A percentile compares a stretch with the other conserved stretches of the same genome.
phyloP scores from a whole-genome alignment of 2,329 filamentous ascomycete species.

The Ascomycota sp. region DNA sequence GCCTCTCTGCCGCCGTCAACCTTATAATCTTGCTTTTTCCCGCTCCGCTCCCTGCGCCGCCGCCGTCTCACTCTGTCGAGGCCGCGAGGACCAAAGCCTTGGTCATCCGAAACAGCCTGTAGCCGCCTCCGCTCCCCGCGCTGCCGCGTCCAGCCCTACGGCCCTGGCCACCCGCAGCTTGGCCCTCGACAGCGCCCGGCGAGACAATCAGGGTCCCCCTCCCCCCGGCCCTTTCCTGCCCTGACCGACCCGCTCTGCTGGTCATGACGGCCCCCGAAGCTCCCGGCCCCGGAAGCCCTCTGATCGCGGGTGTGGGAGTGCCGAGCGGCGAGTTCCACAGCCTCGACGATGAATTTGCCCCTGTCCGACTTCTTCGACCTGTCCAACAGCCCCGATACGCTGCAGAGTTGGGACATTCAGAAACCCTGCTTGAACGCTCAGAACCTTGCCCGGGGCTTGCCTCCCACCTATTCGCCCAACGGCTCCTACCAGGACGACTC shows the following conservation, averaged over 20 bases:
- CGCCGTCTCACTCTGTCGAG: no score
- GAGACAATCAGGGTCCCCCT: constrained; percentile 2
- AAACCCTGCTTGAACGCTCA: constrained; percentile 14
- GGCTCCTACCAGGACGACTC: constrained; percentile 27
- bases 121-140: no score
- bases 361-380: constrained; percentile 16
- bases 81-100: no score
- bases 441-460: constrained; percentile 16
- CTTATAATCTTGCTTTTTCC: no score
- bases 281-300: constrained; percentile 15
- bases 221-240: no score
- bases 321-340: constrained; percentile 17
- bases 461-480: constrained; percentile 20
- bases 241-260: no score
- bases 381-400: constrained; percentile 16
- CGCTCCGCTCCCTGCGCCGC: no score
- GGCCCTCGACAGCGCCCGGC: neutral
- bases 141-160: no score
- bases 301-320: constrained; percentile 17
- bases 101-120: no score
- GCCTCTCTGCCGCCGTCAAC: no score
- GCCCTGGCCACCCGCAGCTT: no score
- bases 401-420: constrained; percentile 14
- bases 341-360: constrained; percentile 16
- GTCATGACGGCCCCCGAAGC: constrained; percentile 15